Conservation (phyloP, 2,329 filamentous ascomycete species). For the Xenosphaeropsis pyriputrescens region DNA sequence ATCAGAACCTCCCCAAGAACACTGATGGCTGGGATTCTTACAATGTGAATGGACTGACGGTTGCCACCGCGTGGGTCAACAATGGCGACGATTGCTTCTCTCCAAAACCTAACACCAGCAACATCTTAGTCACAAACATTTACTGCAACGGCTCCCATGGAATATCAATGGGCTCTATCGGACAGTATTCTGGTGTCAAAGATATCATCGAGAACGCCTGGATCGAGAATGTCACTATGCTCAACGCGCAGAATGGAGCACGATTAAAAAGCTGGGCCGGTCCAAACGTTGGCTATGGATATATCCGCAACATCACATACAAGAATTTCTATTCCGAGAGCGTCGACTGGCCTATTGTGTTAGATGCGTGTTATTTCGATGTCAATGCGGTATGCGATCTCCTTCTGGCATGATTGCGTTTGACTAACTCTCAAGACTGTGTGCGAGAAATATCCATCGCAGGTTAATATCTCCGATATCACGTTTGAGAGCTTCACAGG, state of each 20-base stretch:
- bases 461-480: conserved; percentile 43
- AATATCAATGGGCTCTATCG: conserved; percentile 41
- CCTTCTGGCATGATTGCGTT: background rate
- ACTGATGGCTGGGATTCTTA: conserved; percentile 48
- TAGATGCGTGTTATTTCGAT: conserved; percentile 51
- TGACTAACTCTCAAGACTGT: conserved; percentile 24
- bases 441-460: conserved; percentile 36
- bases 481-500: conserved; percentile 43
- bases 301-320: conserved; percentile 47
- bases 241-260: conserved; percentile 37
- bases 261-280: conserved; percentile 49
- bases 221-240: conserved; percentile 42
- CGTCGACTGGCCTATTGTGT: conserved; percentile 39
- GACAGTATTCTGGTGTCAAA: conserved; percentile 37
- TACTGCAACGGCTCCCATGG: conserved; percentile 46
- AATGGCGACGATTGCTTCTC: conserved; percentile 48
- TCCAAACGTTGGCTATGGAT: conserved; percentile 39
- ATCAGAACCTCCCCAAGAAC: conserved; percentile 35
- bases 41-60: conserved; percentile 36
- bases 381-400: conserved; percentile 17
- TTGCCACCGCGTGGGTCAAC: conserved; percentile 34
- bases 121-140: conserved; percentile 41
- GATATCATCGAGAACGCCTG: conserved; percentile 40
- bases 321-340: conserved; percentile 43
- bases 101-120: conserved; percentile 42